A percentile compares a stretch with the other conserved stretches of the same genome.
Conservation (phyloP, 768 basidiomycete species). For the Podaxis sp. region DNA sequence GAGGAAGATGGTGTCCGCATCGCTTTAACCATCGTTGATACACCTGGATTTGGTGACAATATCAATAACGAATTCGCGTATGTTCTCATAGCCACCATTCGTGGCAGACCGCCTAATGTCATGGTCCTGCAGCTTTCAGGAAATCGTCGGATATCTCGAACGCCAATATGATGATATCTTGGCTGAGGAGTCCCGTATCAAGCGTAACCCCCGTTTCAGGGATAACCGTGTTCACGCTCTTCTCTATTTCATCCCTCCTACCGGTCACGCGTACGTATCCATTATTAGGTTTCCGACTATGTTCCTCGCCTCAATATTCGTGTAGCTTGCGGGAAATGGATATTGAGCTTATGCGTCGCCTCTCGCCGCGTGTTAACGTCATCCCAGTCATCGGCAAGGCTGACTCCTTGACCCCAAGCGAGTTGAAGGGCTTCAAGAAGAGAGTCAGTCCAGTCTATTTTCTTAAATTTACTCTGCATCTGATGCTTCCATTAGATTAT, state of each 20-base stretch:
- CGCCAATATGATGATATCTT: constrained; percentile 99
- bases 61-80: constrained; percentile 99
- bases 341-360: constrained; percentile 97
- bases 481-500: constrained; percentile 66
- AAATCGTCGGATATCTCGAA: constrained; percentile 95
- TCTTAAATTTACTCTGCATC: neutral
- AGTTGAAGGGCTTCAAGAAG: constrained; percentile 95
- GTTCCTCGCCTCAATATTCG: constrained; percentile 5
- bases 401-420: constrained; percentile 90
- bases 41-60: constrained; percentile 97
- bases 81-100: constrained; percentile 30
- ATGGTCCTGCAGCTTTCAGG: constrained; percentile 71
- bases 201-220: constrained; percentile 98
- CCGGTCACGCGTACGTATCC: constrained; percentile 86
- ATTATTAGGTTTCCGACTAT: neutral
- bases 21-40: constrained; percentile 96
- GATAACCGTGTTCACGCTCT: constrained; percentile 97
- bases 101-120: too few relatives aligned
- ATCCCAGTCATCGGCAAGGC: constrained; percentile 98
- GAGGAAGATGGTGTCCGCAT: constrained; percentile 99
- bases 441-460: constrained; percentile 45
- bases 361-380: constrained; percentile 97
- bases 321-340: constrained; percentile 92
- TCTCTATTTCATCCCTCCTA: constrained; percentile 97
- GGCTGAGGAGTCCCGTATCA: constrained; percentile 98